A percentile compares a stretch with the other conserved stretches of the same genome.
phyloP scores from a whole-genome alignment of 805 yeast genomes.

The Teunomyces kruisii region DNA sequence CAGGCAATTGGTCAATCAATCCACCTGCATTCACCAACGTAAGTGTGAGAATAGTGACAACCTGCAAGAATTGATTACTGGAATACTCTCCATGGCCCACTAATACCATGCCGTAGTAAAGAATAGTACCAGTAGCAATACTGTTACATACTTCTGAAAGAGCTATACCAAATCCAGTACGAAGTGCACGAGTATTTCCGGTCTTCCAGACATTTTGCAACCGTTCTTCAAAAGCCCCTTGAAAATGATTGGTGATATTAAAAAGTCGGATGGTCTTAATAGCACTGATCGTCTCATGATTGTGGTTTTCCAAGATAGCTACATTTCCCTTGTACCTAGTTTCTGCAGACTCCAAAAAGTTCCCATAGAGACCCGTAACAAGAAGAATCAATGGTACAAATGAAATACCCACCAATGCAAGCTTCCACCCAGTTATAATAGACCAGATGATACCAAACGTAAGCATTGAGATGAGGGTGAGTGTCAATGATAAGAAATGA shows the following conservation, averaged over 20 bases:
- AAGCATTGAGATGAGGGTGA: conserved; percentile 55
- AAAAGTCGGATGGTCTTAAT: conserved; percentile 64
- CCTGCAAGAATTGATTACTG: conserved; percentile 59
- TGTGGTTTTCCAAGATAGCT: conserved; percentile 51
- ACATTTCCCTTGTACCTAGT: conserved; percentile 56
- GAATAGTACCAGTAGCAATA: conserved; percentile 66
- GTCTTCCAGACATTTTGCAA: conserved; percentile 29
- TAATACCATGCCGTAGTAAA: conserved; percentile 78
- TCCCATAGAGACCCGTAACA: conserved; percentile 53
- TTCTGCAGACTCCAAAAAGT: conserved; percentile 54
- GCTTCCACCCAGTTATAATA: conserved; percentile 75
- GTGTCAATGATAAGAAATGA: conserved; percentile 54
- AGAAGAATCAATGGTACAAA: conserved; percentile 64
- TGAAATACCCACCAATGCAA: conserved; percentile 79
- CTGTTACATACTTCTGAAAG: conserved; percentile 52
- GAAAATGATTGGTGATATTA: conserved; percentile 52
- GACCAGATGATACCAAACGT: conserved; percentile 76
- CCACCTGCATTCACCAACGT: conserved; percentile 65
- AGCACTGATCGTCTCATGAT: conserved; percentile 55
- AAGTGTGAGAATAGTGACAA: conserved; percentile 70
- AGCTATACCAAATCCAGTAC: conserved; percentile 69
- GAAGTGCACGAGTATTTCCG: conserved; percentile 55
- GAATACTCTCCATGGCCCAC: conserved; percentile 59
- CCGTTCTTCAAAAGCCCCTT: conserved; percentile 28
- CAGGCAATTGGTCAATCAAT: conserved; percentile 69